Base-by-base conservation (phyloP, 331 rosid genomes). In the Cydonia oblonga region DNA sequence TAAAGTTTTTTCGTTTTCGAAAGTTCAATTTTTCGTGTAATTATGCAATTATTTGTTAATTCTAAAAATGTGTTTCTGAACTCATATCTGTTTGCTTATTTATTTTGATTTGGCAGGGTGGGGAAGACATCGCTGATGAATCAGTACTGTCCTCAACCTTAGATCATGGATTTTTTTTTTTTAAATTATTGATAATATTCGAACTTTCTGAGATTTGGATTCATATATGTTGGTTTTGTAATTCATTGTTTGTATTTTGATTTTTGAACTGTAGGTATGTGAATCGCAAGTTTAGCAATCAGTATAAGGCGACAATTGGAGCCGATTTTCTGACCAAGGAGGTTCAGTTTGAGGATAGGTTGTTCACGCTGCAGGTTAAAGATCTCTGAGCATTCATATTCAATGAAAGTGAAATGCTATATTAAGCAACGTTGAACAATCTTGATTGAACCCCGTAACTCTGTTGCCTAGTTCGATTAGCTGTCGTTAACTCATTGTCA, bases 271-370 rank as follows among this genome's bases (percentile, higher is more conserved):
- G 38, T 78, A 95, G 99, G 90, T 95, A 95, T 73, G 99, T 95
- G 87, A 95, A 95, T 80, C 96, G 93, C 25, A 95, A 95, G 84
- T 95, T 95, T 73, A 95, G 99, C 64, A 95, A 95, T 87, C 99
- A 95, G 89, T 95, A 95, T 76, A 95, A 95, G 78, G 97, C 99
- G 16, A 95, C 99, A 30, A 95, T 91, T 51, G 99, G 99, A 78
- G 99, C 99, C 9, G 99, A 95, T 85, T 95, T 95, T 82, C 96
- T 95, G 66, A 95, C 99, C 63, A 91, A 95, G 90, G 99, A 95
- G 85, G 96, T 95, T 87, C 99, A 91, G 54, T 90, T 95, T 81
- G 99, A 95, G 74, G 99, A 95, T 66, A 88, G 99, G 83, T 83
- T 91, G 80, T 95, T 95, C 92, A 95, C 99, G 44, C 83, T 93